Evolutionary conservation across 257 asterid species (phyloP), one percentile per base, ranked within the genome.

Genomic region (Lavandula angustifolia): DNA sequence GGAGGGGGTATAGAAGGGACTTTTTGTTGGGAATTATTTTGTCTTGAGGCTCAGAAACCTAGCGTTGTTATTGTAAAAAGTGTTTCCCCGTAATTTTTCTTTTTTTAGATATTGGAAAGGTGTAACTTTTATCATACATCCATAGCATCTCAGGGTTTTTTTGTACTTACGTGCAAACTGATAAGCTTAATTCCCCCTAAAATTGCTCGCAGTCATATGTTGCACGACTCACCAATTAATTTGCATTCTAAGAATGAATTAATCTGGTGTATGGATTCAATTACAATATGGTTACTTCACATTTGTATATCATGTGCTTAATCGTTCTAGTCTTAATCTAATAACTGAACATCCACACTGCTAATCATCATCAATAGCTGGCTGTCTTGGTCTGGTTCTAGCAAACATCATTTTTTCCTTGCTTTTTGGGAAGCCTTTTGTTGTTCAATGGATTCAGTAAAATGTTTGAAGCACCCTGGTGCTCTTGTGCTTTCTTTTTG

Each of bases 361-460:
- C 47, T 51, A 43, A 68, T 17, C 34, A 48, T 27, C 58, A 11
- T 18, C 17, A 40, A 47, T 58, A 56, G 27, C 55, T 55, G 72
- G 22, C n/a, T 34, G 12, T 34, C 27, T 18, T 48, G 44, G 11
- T 35, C 58, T 7, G 17, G 41, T 40, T 40, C 54, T 9, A 48
- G 40, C 53, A 5, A 17, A 32, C 35, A 41, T 35, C 38, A n/a
- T 6, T 59, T 22, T 29, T 53, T 53, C 3, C 1, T 12, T 40
- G 9, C 3, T 12, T 51, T 10, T 14, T 10, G 46, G 16, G 41
- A 17, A 38, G 29, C 38, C 33, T 41, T 29, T 38, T 69, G 13
- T 55, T 14, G 33, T 9, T 48, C 10, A 3, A 40, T 12, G 0
- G 59, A 47, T 16, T 46, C 4, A 27, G 59, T 43, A n/a, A 29